Conservation (phyloP, 2,329 filamentous ascomycete genomes). For the Cadophora sp. region DNA sequence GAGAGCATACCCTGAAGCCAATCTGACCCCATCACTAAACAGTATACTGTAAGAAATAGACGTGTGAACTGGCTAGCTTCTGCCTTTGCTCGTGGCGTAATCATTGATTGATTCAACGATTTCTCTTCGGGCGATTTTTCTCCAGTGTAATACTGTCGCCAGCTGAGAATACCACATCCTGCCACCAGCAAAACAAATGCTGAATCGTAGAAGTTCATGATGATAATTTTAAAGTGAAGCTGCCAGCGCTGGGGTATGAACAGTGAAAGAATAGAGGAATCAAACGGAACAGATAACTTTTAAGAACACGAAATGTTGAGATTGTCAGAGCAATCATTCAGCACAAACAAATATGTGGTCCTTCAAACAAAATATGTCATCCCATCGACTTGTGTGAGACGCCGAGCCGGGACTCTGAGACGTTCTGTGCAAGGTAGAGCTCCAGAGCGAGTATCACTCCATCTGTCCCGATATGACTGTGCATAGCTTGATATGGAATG, state of each 20-base stretch:
- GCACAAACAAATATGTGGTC: constrained; percentile 5
- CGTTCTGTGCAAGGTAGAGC: constrained; percentile 13
- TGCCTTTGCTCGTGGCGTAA: constrained; percentile 37
- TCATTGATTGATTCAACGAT: constrained; percentile 22
- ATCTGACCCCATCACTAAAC: constrained; percentile 57
- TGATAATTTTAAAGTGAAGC: not conserved
- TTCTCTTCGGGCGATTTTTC: constrained; percentile 32
- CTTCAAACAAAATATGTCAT: constrained; percentile 19
- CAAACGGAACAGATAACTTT: not conserved
- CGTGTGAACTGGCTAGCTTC: constrained; percentile 39
- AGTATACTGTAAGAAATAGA: constrained; percentile 52
- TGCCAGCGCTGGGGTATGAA: constrained; percentile 15
- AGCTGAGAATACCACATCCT: constrained; percentile 38
- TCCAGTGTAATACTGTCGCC: constrained; percentile 37
- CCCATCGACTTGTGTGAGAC: constrained; percentile 18
- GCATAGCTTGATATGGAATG: not conserved
- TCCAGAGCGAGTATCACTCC: constrained; percentile 2
- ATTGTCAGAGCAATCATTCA: not conserved
- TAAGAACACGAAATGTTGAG: not conserved
- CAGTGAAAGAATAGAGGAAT: constrained; percentile 10
- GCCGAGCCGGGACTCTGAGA: constrained; percentile 22
- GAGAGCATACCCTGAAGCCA: constrained; percentile 56
- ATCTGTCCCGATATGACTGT: not conserved
- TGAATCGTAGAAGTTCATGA: constrained; percentile 40
- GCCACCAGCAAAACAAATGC: constrained; percentile 38